A percentile compares a stretch with the other conserved stretches of the same genome.
phyloP scores from a whole-genome alignment of 1,139 yeast species.

The Geotrichum siamense region DNA sequence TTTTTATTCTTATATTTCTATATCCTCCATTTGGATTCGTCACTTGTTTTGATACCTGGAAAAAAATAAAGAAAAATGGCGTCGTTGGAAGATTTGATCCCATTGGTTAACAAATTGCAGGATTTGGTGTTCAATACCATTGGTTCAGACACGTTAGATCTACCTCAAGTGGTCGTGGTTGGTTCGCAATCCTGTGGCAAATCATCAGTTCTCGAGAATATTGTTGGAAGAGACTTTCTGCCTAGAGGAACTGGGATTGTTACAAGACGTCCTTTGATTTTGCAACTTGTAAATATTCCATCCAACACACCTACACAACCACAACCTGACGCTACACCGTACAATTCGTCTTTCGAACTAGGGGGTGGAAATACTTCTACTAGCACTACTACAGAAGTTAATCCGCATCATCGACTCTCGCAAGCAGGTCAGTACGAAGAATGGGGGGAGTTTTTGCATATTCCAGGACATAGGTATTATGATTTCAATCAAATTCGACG shows the following conservation, averaged over 20 bases:
- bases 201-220: constrained; percentile 71
- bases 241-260: constrained; percentile 84
- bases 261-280: constrained; percentile 67
- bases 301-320: constrained; percentile 15
- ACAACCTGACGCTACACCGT: background rate
- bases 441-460: constrained; percentile 95
- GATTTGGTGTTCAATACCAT: constrained; percentile 46
- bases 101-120: constrained; percentile 47
- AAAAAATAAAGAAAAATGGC: constrained; percentile 37
- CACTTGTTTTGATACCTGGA: no score
- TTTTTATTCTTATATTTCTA: background rate
- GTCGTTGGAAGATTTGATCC: constrained; percentile 68
- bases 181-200: constrained; percentile 82
- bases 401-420: constrained; percentile 11
- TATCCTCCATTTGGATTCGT: no score
- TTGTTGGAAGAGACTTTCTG: constrained; percentile 71
- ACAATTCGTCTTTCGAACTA: constrained; percentile 14
- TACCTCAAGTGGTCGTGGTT: constrained; percentile 79
- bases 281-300: constrained; percentile 52
- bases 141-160: constrained; percentile 55
- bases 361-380: constrained; percentile 9
- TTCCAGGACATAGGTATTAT: constrained; percentile 77
- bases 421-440: constrained; percentile 37
- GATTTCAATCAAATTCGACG: constrained; percentile 73
- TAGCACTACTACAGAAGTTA: constrained; percentile 26